These are phyloP conservation scores for Gracilaria domingensis DNA, from an alignment of 23 red algal species.

Conservation along the genomic window DNA sequence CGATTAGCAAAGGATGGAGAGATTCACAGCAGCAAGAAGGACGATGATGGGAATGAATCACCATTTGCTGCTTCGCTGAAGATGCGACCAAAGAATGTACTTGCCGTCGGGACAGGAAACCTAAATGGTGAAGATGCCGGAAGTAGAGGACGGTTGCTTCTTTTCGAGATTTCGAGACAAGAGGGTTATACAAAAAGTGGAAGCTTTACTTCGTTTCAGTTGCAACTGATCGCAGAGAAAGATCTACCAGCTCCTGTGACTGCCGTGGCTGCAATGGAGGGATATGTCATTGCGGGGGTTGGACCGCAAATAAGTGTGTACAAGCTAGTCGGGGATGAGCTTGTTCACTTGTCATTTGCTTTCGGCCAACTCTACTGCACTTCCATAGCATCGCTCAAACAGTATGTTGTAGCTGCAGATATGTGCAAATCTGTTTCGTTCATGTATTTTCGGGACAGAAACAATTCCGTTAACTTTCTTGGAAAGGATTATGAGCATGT, in stretches of 20 bases:
- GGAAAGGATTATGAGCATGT: slow-evolving; percentile 84
- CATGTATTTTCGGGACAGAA: slow-evolving; percentile 90
- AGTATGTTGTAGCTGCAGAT: slow-evolving; percentile 94
- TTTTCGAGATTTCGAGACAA: slow-evolving; percentile 93
- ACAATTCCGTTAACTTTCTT: slow-evolving; percentile 97
- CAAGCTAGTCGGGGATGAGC: slow-evolving; percentile 97
- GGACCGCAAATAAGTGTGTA: slow-evolving; percentile 95
- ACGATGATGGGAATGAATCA: slow-evolving; percentile 74
- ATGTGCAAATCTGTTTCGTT: slow-evolving; percentile 88
- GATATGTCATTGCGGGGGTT: slow-evolving; percentile 81
- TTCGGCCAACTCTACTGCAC: slow-evolving; percentile 88
- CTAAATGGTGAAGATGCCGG: slow-evolving; percentile 90
- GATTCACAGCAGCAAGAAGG: slow-evolving; percentile 58
- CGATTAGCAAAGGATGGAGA: slow-evolving; percentile 47
- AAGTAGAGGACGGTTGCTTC: slow-evolving; percentile 85
- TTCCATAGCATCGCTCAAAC: slow-evolving; percentile 84
- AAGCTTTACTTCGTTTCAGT: slow-evolving; percentile 86
- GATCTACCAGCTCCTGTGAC: slow-evolving; percentile 93
- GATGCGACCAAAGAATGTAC: slow-evolving; percentile 88
- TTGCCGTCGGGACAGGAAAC: slow-evolving; percentile 92
- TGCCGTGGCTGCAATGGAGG: slow-evolving; percentile 87
- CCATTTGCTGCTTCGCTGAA: slow-evolving; percentile 74
- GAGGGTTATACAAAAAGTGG: slow-evolving; percentile 64
- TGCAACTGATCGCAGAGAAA: slow-evolving; percentile 93
- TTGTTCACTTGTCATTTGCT: slow-evolving; percentile 93